Conservation (phyloP, 73 alveolate genomes). For the Paramecium bursaria region DNA sequence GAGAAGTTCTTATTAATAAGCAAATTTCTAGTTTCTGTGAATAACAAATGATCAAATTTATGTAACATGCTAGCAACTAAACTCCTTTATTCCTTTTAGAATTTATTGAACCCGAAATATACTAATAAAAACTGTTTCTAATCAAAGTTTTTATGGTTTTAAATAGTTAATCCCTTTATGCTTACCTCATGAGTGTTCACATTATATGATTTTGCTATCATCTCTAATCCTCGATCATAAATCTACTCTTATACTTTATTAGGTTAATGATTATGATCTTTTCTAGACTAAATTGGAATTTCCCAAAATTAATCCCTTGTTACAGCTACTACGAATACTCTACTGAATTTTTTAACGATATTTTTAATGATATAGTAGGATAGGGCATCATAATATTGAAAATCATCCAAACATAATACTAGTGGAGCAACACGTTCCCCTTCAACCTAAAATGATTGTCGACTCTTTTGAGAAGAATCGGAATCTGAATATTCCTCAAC, state of each 20-base stretch:
- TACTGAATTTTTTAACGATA: slow-evolving; percentile 54
- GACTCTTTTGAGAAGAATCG: background rate
- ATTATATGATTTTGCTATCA: slow-evolving; percentile 15
- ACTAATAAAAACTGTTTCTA: background rate
- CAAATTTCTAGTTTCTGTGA: background rate
- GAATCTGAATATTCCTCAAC: background rate
- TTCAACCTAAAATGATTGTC: background rate
- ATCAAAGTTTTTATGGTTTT: background rate
- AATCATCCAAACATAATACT: slow-evolving; percentile 51
- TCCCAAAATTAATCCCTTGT: slow-evolving; percentile 58
- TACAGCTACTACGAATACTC: slow-evolving; percentile 48
- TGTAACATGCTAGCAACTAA: background rate
- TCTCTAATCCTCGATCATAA: slow-evolving; percentile 35
- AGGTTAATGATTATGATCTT: slow-evolving; percentile 13
- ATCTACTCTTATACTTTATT: slow-evolving; percentile 15
- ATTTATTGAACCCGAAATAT: slow-evolving; percentile 1
- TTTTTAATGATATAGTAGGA: slow-evolving; percentile 50
- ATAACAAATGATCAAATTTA: slow-evolving; percentile 29
- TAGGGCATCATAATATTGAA: slow-evolving; percentile 62
- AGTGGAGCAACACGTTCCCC: slow-evolving; percentile 56
- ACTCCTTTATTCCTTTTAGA: background rate
- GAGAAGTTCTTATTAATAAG: background rate
- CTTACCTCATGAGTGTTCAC: slow-evolving; percentile 1
- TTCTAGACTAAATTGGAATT: slow-evolving; percentile 56
- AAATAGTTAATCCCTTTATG: background rate